phyloP scores from a whole-genome alignment of 371 early-diverging fungal species.

The Mucor lusitanicus region DNA sequence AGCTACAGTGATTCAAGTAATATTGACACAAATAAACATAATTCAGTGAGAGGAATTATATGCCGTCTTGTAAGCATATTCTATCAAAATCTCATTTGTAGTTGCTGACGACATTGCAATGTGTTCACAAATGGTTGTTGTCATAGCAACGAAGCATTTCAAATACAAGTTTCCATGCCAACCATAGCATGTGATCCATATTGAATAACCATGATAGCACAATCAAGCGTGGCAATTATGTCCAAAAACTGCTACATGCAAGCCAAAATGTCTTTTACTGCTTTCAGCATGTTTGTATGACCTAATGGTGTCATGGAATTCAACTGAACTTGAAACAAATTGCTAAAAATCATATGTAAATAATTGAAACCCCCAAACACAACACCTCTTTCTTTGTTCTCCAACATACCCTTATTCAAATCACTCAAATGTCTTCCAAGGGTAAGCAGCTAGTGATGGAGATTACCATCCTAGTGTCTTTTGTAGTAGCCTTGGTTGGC shows the following conservation, averaged over 20 bases:
- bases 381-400: neutral
- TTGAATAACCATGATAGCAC: neutral
- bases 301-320: neutral
- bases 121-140: neutral
- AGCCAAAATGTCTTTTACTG: neutral
- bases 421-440: neutral
- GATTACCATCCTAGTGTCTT: conserved; percentile 22
- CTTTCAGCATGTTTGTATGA: neutral
- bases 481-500: conserved; percentile 24
- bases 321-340: neutral
- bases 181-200: neutral
- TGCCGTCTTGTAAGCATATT: no score
- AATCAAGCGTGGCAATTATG: no score
- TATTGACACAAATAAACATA: no score
- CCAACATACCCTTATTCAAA: neutral
- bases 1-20: neutral
- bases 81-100: no score
- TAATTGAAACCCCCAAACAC: neutral
- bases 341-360: neutral
- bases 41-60: no score
- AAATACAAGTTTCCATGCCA: neutral
- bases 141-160: neutral
- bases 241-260: neutral
- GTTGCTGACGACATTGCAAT: no score
- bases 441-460: conserved; percentile 16